Evolutionary conservation across 2,329 filamentous ascomycete species (phyloP).

Genomic region (Metarhizium robertsii): DNA sequence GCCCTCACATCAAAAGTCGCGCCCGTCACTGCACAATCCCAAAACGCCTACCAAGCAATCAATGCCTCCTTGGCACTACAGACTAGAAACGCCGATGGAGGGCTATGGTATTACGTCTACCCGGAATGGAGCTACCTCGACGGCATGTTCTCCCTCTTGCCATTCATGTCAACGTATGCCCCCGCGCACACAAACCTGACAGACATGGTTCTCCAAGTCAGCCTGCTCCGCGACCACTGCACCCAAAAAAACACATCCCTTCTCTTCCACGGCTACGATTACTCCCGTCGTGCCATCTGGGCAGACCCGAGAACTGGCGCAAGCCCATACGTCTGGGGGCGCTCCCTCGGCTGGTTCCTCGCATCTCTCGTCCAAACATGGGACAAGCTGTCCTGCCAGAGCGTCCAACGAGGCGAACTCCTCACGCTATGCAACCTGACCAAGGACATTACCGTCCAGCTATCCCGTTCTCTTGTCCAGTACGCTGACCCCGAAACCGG

Average conservation of each 20-base stretch:
- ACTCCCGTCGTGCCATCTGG: conserved; percentile 37
- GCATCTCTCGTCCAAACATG: conserved; percentile 41
- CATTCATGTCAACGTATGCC: conserved; percentile 22
- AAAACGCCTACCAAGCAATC: no score
- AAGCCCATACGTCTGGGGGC: conserved; percentile 43
- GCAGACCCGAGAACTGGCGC: conserved; percentile 39
- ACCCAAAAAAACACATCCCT: background rate
- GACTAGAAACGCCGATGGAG: conserved; percentile 21
- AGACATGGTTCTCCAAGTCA: conserved; percentile 8
- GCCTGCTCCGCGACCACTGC: conserved; percentile 10
- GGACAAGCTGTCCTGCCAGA: conserved; percentile 26
- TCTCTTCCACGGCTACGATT: conserved; percentile 44
- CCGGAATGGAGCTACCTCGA: conserved; percentile 44
- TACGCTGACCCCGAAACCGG: conserved; percentile 32
- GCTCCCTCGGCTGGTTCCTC: conserved; percentile 45
- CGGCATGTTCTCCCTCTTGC: conserved; percentile 39
- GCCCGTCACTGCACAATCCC: no score
- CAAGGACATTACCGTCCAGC: background rate
- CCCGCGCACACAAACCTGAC: conserved; percentile 3
- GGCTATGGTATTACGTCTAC: conserved; percentile 32
- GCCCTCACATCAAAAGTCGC: no score
- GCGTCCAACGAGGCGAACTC: background rate
- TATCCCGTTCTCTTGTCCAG: conserved; percentile 18
- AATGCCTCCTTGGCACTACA: no score
- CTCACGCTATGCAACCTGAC: conserved; percentile 12